Evolutionary conservation across 2,329 filamentous ascomycete species (phyloP).

Genomic region (Stenocarpella maydis): DNA sequence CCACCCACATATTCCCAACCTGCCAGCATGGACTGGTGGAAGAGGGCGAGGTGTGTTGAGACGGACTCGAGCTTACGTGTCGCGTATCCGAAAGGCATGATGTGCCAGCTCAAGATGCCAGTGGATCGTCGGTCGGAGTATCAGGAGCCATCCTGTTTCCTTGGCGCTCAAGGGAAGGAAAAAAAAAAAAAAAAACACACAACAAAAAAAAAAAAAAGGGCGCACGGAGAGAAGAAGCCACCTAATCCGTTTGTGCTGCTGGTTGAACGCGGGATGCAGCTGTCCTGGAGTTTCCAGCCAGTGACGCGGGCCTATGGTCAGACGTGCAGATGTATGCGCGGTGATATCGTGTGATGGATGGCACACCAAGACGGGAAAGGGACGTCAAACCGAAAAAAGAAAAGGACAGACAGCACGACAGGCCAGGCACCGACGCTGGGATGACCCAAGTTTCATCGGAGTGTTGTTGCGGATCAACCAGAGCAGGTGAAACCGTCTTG

Average conservation of each 20-base stretch:
- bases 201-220: background rate
- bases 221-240: constrained; percentile 1
- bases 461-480: background rate
- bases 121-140: constrained; percentile 6
- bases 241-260: background rate
- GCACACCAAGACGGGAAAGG: background rate
- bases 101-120: background rate
- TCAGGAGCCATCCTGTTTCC: background rate
- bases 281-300: background rate
- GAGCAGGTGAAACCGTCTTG: constrained; percentile 19
- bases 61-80: background rate
- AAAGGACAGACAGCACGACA: background rate
- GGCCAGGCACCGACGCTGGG: constrained; percentile 14
- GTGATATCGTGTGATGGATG: constrained; percentile 6
- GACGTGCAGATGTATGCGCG: constrained; percentile 19
- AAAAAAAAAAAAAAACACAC: background rate
- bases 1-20: background rate
- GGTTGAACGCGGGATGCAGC: constrained; percentile 5
- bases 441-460: constrained; percentile 17
- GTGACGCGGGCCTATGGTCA: constrained; percentile 1
- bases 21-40: background rate
- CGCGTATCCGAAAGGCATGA: constrained; percentile 13
- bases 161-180: no score
- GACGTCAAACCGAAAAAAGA: background rate
- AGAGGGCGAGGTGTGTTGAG: constrained; percentile 18